Evolutionary conservation across 2,329 filamentous ascomycete genomes (phyloP), one percentile per base, ranked within the genome.

Genomic region (Pyrenophora graminea): DNA sequence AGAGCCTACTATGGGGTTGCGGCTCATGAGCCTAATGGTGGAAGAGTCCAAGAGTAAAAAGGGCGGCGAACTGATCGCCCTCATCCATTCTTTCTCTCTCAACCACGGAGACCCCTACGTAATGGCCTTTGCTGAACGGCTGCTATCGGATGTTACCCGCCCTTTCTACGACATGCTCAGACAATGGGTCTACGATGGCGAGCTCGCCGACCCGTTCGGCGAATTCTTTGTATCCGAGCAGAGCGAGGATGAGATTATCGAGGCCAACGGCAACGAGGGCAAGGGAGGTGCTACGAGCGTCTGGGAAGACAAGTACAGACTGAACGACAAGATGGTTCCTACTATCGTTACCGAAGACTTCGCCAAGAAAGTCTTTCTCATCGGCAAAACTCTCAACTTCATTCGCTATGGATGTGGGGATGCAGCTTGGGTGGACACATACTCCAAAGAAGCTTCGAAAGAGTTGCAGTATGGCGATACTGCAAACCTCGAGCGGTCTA

Each of bases 121-220:
- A 21, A 89, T 89, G 56, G 87, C 87, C 0, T 97, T 97, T 76
- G 94, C 94, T 0, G 93, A 97, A 72, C 85, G 93, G 19, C 80
- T 99, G 23, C 81, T 99, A 5, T 82, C 83, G 5, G 90, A 93
- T 65, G 89, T 99, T 46, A 97, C 94, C 1, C 83, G 89, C 13
- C 95, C 95, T 0, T 99, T 99, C 70, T 99, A 99, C 72, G 90
- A 95, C 65, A 97, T 99, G 78, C 80, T 99, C 46, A 86, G 91
- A 47, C 89, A 91, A 64, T 99, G 94, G 94, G 96, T 99, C 43
- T 99, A 99, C 68, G 93, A 99, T 66, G 94, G 94, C 54, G 95
- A 99, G 77, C 82, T 99, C 12, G 91, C 90, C n/a, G 94, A 99
- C 73, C 94, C 95, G 0, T 97, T 92, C 66, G 82, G 86, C 48